A percentile compares a stretch with the other conserved stretches of the same genome.
These are phyloP conservation scores for Euphorbia lathyris DNA, from an alignment of 345 rosid genomes.

Conservation along the genomic window DNA sequence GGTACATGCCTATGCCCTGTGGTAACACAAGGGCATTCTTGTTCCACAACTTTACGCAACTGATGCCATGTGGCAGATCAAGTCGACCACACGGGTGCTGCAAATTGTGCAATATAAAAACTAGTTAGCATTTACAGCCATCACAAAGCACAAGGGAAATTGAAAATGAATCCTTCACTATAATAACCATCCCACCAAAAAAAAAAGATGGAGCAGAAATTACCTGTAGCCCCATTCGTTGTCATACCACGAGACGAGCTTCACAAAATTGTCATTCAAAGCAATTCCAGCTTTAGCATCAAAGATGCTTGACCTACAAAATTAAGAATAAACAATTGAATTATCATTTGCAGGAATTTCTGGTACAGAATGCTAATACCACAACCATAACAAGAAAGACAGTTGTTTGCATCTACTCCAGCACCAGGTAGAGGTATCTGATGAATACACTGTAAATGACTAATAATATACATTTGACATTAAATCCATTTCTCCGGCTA, in stretches of 20 bases:
- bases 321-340: background rate
- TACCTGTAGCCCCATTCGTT: slow-evolving; percentile 36
- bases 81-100: slow-evolving; percentile 31
- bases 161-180: no score
- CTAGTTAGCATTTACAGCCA: background rate
- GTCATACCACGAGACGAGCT: slow-evolving; percentile 30
- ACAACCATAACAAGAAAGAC: background rate
- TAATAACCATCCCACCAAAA: no score
- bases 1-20: no score
- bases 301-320: slow-evolving; percentile 26
- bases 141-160: background rate
- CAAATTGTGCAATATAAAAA: background rate
- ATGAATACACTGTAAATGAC: background rate
- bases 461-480: background rate
- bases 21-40: background rate
- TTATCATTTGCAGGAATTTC: background rate
- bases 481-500: background rate
- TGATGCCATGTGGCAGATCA: slow-evolving; percentile 15
- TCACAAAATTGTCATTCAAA: slow-evolving; percentile 17
- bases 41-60: background rate
- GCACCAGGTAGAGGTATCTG: no score
- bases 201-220: background rate
- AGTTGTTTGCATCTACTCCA: background rate
- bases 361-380: background rate
- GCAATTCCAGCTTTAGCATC: slow-evolving; percentile 37